A percentile compares a stretch with the other conserved stretches of the same genome.
Conservation (phyloP, 352 stramenopile species). For the Phytopythium vexans region DNA sequence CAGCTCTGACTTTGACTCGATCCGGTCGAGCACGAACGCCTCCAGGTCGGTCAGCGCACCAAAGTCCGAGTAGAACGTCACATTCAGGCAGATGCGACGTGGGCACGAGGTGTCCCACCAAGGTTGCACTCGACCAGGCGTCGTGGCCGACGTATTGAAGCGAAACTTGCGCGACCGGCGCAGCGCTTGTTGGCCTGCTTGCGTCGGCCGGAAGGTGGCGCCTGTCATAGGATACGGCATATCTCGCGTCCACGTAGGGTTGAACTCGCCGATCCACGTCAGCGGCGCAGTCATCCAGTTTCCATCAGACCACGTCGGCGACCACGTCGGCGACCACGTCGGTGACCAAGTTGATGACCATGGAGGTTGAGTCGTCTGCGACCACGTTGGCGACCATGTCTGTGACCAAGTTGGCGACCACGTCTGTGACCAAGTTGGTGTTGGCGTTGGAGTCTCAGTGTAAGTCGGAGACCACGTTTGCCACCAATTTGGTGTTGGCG, state of each 20-base stretch:
- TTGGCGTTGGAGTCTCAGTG: too few species aligned
- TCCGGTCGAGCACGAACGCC: conserved; percentile 44
- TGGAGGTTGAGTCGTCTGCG: too few species aligned
- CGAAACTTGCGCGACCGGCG: conserved; percentile 1
- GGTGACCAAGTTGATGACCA: too few species aligned
- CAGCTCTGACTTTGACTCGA: conserved; percentile 13
- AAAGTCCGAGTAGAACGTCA: conserved; percentile 44
- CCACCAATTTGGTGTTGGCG: too few species aligned
- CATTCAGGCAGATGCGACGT: conserved; percentile 18
- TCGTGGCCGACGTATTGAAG: background rate
- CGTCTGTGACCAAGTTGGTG: too few species aligned
- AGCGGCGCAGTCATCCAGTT: conserved; percentile 1
- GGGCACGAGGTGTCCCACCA: background rate
- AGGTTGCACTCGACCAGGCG: background rate
- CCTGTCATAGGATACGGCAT: conserved; percentile 4
- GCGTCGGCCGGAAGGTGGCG: conserved; percentile 3
- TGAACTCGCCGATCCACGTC: conserved; percentile 6
- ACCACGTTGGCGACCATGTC: too few species aligned
- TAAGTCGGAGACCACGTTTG: too few species aligned
- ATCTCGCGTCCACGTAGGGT: background rate
- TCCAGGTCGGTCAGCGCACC: conserved; percentile 46
- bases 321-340: too few species aligned
- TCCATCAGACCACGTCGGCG: too few species aligned
- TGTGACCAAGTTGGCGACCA: too few species aligned
- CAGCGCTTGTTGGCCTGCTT: conserved; percentile 2